These are phyloP conservation scores for Russula vinacea DNA, from an alignment of 768 basidiomycete species.

Conservation along the genomic window DNA sequence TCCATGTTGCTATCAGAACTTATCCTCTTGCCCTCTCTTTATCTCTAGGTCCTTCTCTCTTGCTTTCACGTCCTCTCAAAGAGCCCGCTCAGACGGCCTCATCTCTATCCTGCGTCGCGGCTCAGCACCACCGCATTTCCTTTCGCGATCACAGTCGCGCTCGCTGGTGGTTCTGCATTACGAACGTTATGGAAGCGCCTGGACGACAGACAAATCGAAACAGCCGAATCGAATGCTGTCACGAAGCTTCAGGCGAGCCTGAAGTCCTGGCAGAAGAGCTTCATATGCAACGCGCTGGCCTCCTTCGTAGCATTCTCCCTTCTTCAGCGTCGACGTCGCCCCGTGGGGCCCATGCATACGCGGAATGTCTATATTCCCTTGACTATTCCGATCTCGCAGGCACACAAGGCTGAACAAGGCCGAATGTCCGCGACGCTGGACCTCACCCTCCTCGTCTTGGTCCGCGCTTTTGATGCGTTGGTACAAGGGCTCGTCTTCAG, in stretches of 20 bases:
- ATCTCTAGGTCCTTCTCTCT: constrained; percentile 60
- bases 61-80: constrained; percentile 47
- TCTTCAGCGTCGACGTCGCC: constrained; percentile 49
- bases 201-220: constrained; percentile 25
- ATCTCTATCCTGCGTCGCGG: constrained; percentile 49
- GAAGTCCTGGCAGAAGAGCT: constrained; percentile 48
- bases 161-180: constrained; percentile 62
- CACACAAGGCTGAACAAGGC: background rate
- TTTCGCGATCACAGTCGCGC: constrained; percentile 58
- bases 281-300: constrained; percentile 55
- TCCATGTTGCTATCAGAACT: constrained; percentile 60
- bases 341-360: constrained; percentile 34
- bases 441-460: constrained; percentile 62
- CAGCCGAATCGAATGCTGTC: background rate
- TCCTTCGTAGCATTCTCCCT: constrained; percentile 56
- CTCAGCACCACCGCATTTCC: constrained; percentile 64
- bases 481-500: constrained; percentile 51
- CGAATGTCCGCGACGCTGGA: constrained; percentile 58
- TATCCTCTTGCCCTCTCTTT: constrained; percentile 64
- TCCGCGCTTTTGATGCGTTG: constrained; percentile 63
- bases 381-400: constrained; percentile 27
- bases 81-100: constrained; percentile 31
- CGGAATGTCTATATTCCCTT: constrained; percentile 34
- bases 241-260: constrained; percentile 22
- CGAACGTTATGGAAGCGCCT: constrained; percentile 44